Evolutionary conservation across 2,329 filamentous ascomycete genomes (phyloP), one percentile per base, ranked within the genome.

Genomic region (Aureobasidium sp.): DNA sequence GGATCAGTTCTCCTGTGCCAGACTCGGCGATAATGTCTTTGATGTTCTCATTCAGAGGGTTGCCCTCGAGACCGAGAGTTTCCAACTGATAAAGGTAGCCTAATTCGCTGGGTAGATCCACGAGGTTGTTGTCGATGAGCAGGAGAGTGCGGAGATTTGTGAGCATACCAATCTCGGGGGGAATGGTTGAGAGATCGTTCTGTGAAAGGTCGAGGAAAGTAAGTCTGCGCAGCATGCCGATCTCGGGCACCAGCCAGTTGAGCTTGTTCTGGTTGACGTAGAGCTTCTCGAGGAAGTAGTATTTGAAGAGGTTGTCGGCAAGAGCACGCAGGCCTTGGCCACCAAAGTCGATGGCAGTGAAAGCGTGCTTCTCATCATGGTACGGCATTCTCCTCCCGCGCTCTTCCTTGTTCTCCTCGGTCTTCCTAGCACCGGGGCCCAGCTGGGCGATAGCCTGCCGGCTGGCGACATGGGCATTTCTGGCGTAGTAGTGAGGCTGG

Each of bases 261-360:
- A 99, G 82, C 73, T 91, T 92, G 80, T 99, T 99, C 67, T 91
- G 93, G 69, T 91, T 91, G 65, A 99, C 85, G 74, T 96, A 97
- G 34, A 99, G 84, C 75, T 95, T 93, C 67, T 89, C 89, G 62
- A 99, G 80, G 74, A 99, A 97, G 48, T 83, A 83, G 76, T 97
- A 99, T 67, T 84, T 82, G 78, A 97, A 97, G 36, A 99, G 80
- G 48, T 88, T 84, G 9, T 84, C 78, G 0, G 91, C 87, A 36
- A 99, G 81, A 63, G 91, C 89, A 67, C 91, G 88, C 53, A 99
- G 80, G 22, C 93, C 93, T 77, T 97, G 94, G n/a, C 94, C 94
- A 68, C 92, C 94, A 73, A 97, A 87, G 75, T 99, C 94, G 68
- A 99, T 81, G 66, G 92, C 91, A 73, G 90, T 85, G 34, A 62